Base-by-base conservation (phyloP, 108 stramenopile genomes). In the Cyclotella sp. region DNA sequence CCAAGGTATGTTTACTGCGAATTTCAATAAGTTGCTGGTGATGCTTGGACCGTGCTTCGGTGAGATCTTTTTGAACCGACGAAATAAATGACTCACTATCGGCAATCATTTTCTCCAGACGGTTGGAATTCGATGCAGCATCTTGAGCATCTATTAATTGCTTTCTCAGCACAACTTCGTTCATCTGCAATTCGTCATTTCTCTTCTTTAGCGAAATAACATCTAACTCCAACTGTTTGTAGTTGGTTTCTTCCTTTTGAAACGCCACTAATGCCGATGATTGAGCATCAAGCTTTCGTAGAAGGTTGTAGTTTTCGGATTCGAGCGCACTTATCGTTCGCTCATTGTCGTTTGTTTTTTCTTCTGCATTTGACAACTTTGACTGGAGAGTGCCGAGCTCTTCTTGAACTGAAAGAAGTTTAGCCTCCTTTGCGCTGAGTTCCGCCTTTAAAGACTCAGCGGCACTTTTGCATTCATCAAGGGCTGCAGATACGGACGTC, bases 61-160 rank as follows among this genome's bases (percentile, higher is more conserved):
- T 63, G 1, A 82, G 65, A 34, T 82, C 81, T 30, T 62, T 72
- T 30, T 82, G 81, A 21, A 82, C 54, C 3, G 70, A 61, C 12
- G 75, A 54, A 55, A 82, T 82, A 19, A 72, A 82, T 21, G 55
- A 53, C 64, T 82, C 81, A 27, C 63, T 82, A 16, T 76, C 81
- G 0, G 42, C 45, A 57, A 82, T 16, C 34, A 57, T 68, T 55
- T 82, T 82, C 40, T 76, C 63, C 45, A 76, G 59, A 22, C 81
- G 75, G n/a, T 57, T 55, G 15, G 69, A 46, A 54, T 82, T 82
- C 0, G 81, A 76, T 5, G 64, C 47, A 42, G 69, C 47, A 29
- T 66, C 65, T 54, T 72, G 55, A 29, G 75, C 70, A 68, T 75
- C 71, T 22, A 43, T 59, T 28, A 76, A 26, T 44, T 82, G 74